A percentile compares a stretch with the other conserved stretches of the same genome.
phyloP scores from a whole-genome alignment of 495 filamentous ascomycete genomes.

The Aspergillus homomorphus region DNA sequence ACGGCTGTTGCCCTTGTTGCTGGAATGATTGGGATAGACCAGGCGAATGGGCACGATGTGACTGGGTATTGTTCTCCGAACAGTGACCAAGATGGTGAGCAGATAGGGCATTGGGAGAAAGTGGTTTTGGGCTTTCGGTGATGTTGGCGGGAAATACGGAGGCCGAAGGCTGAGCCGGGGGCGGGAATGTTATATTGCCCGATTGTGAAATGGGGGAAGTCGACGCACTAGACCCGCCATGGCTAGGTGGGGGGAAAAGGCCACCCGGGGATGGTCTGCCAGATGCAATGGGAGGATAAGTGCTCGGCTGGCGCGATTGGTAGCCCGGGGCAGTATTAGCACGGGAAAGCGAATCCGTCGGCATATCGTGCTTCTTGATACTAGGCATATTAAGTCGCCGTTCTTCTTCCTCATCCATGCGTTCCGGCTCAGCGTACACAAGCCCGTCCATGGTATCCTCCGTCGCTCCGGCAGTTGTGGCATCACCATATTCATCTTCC shows the following conservation, averaged over 20 bases:
- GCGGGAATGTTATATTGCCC: slow-evolving; percentile 44
- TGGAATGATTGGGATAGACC: slow-evolving; percentile 65
- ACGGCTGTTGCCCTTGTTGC: slow-evolving; percentile 65
- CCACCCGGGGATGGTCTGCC: slow-evolving; percentile 46
- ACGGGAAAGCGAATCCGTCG: slow-evolving; percentile 34
- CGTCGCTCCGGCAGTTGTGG: slow-evolving; percentile 37
- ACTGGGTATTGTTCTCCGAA: slow-evolving; percentile 37
- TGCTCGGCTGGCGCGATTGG: slow-evolving; percentile 62
- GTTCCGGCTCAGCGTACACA: slow-evolving; percentile 59
- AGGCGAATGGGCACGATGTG: slow-evolving; percentile 64
- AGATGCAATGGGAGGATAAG: slow-evolving; percentile 71
- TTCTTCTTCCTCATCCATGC: slow-evolving; percentile 66
- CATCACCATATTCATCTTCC: slow-evolving; percentile 70
- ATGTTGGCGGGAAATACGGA: slow-evolving; percentile 69
- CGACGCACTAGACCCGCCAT: slow-evolving; percentile 47
- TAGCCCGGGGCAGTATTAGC: slow-evolving; percentile 51
- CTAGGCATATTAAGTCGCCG: slow-evolving; percentile 61
- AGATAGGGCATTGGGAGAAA: slow-evolving; percentile 69
- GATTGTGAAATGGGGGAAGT: slow-evolving; percentile 55
- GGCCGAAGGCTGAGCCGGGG: slow-evolving; percentile 39
- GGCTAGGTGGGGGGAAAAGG: slow-evolving; percentile 59
- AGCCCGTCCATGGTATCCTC: slow-evolving; percentile 78
- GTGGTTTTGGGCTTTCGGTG: slow-evolving; percentile 82
- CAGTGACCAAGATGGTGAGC: slow-evolving; percentile 59
- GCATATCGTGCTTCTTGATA: slow-evolving; percentile 66